Base-by-base conservation (phyloP, 768 basidiomycete species). In the Phlebiopsis flavidoalba region DNA sequence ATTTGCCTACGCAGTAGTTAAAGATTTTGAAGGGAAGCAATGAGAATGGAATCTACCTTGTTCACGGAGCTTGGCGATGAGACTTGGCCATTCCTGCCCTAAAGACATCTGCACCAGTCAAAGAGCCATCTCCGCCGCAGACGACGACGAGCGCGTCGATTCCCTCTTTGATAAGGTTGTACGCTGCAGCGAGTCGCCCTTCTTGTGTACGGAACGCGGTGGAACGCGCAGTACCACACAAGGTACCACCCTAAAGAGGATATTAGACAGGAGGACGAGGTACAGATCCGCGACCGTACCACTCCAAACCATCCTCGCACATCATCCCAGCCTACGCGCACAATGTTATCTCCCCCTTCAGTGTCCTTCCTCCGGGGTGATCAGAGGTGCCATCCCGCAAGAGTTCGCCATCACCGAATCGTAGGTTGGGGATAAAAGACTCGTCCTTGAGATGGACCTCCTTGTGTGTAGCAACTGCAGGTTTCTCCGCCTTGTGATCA, bases 241-340 rank as follows among this genome's bases (percentile, higher is more conserved):
- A 80, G 0, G 95, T 97, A n/a, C 94, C 94, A 54, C 95, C 93
- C 92, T 94, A 69, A 5, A 21, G 33, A 37, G 24, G 33, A 6
- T 24, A 31, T 58, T 60, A n/a, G 55, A 45, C 57, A 19, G 43
- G 52, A 14, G 49, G 15, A 26, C 49, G 43, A 51, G 36, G 31
- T 26, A 37, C 43, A 15, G 47, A 53, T 8, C 26, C n/a, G 40
- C 19, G 8, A 72, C 83, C n/a, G 59, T 65, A 88, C 93, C 81
- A 97, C 85, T 33, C 89, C 83, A 65, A 96, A 88, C 94, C 95
- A 98, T 12, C 93, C 93, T 51, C 93, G 80, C 35, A 98, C 96
- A 72, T 99, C 97, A 71, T 99, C 97, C 89, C 95, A 98, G 10
- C 97, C 97, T 1, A 96, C 96, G 58, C 93, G 81, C 21, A 98